Percentiles rank a stretch among this genome's conserved stretches.
These are phyloP conservation scores for Mesembryanthemum crystallinum DNA, from an alignment of 148 eudicot genomes.

Conservation along the genomic window DNA sequence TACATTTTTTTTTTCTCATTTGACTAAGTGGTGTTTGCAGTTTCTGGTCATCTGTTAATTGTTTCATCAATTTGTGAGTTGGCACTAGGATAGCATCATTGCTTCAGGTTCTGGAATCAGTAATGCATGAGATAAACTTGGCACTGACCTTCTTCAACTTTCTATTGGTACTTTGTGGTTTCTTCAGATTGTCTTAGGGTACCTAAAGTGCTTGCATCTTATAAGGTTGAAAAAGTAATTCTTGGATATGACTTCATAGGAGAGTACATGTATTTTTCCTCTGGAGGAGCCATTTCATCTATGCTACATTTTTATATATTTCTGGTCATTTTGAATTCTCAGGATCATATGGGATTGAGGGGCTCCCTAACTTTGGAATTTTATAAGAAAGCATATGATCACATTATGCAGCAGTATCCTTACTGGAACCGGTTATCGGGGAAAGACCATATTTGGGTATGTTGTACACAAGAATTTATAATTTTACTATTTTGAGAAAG, in stretches of 20 bases:
- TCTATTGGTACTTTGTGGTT: background rate
- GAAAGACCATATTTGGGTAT: conserved; percentile 88
- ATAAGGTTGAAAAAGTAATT: background rate
- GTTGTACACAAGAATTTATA: conserved; percentile 16
- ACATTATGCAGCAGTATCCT: conserved; percentile 68
- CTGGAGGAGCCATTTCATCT: background rate
- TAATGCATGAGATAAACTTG: background rate
- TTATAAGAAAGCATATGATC: conserved; percentile 75
- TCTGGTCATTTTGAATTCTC: conserved; percentile 16
- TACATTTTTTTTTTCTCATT: too few relatives aligned
- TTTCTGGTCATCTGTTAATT: background rate
- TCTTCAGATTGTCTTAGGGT: background rate
- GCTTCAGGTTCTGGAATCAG: background rate
- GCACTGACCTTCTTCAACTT: background rate
- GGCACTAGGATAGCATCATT: background rate
- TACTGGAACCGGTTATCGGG: conserved; percentile 92
- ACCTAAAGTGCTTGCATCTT: background rate
- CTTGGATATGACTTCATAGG: too few relatives aligned
- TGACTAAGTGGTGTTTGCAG: background rate
- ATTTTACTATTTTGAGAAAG: background rate
- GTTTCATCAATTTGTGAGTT: background rate
- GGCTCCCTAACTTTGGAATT: conserved; percentile 77
- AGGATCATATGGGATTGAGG: conserved; percentile 70
- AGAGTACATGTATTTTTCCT: background rate
- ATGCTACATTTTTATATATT: background rate